These are phyloP conservation scores for Tuber indicum DNA, from an alignment of 495 filamentous ascomycete species.

Conservation along the genomic window DNA sequence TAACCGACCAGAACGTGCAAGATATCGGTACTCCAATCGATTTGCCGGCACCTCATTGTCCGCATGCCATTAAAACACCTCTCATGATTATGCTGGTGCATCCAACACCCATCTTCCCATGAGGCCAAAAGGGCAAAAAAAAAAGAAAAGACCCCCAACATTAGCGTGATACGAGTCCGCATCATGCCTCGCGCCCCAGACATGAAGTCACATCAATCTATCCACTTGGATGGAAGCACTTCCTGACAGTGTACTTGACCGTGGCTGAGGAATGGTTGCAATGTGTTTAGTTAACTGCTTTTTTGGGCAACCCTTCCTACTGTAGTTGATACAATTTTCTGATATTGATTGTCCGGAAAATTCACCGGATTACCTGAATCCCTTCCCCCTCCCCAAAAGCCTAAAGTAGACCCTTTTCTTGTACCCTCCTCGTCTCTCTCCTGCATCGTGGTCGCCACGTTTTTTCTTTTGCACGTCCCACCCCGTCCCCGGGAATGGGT, in stretches of 20 bases:
- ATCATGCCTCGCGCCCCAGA: background rate
- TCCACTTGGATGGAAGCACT: background rate
- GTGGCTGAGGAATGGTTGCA: background rate
- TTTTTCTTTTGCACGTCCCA: background rate
- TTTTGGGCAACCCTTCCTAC: background rate
- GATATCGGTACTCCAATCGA: slow-evolving; percentile 3
- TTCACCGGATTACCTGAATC: slow-evolving; percentile 2
- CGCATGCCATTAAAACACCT: background rate
- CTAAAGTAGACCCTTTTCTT: background rate
- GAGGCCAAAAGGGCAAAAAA: background rate
- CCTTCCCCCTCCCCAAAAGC: background rate
- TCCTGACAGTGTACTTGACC: background rate
- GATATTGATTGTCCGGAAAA: background rate
- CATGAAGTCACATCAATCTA: background rate
- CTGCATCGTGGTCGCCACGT: slow-evolving; percentile 2
- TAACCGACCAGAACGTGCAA: background rate
- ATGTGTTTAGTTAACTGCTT: background rate
- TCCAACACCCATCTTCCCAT: background rate
- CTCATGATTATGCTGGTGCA: background rate
- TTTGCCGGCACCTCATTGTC: background rate
- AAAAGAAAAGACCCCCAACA: background rate
- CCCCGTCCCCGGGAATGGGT: background rate
- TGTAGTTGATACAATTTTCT: background rate
- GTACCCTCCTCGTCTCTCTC: background rate
- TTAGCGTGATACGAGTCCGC: background rate